These are phyloP conservation scores for Porphyridium purpureum DNA, from an alignment of 23 red algal genomes.

Conservation along the genomic window DNA sequence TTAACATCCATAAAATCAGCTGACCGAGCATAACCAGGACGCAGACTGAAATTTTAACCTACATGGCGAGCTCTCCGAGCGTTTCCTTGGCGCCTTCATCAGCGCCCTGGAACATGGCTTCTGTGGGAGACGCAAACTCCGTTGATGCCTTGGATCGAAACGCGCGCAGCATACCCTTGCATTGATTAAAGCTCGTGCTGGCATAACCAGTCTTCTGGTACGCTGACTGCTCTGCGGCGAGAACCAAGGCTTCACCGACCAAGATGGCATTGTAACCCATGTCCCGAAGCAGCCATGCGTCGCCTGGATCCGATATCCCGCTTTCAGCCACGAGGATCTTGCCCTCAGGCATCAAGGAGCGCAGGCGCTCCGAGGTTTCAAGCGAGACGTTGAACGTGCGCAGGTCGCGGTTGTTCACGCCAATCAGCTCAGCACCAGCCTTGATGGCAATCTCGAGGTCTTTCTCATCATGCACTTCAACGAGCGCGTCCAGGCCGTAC, in stretches of 20 bases:
- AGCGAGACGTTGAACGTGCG: constrained; percentile 62
- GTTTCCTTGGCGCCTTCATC: constrained; percentile 91
- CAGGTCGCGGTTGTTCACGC: constrained; percentile 83
- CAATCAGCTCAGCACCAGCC: constrained; percentile 75
- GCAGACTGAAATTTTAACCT: too few species aligned
- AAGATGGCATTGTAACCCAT: constrained; percentile 80
- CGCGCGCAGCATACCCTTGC: constrained; percentile 52
- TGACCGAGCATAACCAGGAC: too few species aligned
- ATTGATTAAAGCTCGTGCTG: constrained; percentile 52
- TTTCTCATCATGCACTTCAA: constrained; percentile 84
- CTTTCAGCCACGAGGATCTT: constrained; percentile 85
- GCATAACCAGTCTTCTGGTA: constrained; percentile 34
- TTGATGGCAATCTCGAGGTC: constrained; percentile 61
- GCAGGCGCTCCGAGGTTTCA: constrained; percentile 32
- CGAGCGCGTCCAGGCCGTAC: constrained; percentile 73
- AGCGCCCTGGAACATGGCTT: constrained; percentile 47
- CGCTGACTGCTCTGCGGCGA: constrained; percentile 23
- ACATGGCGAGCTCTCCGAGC: constrained; percentile 33
- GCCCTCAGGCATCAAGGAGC: constrained; percentile 27
- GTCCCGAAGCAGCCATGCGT: constrained; percentile 90
- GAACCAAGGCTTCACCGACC: constrained; percentile 68
- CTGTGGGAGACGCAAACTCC: constrained; percentile 37
- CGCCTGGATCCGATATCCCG: constrained; percentile 52
- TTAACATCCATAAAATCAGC: too few species aligned
- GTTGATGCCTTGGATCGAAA: constrained; percentile 72